A percentile compares a stretch with the other conserved stretches of the same genome.
Evolutionary conservation across 148 eudicot species (phyloP).

Genomic region (Gaultheria prostrata): DNA sequence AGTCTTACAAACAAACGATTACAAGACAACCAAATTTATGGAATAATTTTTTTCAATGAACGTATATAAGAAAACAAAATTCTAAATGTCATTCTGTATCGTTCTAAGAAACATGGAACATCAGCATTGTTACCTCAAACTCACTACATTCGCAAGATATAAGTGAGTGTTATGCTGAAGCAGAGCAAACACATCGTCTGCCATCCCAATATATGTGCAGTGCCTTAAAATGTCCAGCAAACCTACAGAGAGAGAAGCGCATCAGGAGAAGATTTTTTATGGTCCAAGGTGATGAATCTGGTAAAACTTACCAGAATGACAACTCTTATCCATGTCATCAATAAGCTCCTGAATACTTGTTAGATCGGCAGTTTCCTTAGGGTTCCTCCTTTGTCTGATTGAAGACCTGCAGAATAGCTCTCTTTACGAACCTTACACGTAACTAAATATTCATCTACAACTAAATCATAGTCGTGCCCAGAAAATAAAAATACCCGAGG

Average conservation of each 20-base stretch:
- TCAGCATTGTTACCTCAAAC: slow-evolving; percentile 59
- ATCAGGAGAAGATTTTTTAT: slow-evolving; percentile 7
- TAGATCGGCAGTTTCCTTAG: slow-evolving; percentile 89
- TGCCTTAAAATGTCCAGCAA: slow-evolving; percentile 74
- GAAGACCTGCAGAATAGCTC: slow-evolving; percentile 56
- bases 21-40: neutral
- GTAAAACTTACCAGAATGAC: slow-evolving; percentile 62
- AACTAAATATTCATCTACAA: slow-evolving; percentile 5
- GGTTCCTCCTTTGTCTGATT: slow-evolving; percentile 84
- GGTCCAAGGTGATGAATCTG: neutral
- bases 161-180: slow-evolving; percentile 85
- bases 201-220: slow-evolving; percentile 95
- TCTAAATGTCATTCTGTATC: neutral
- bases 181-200: slow-evolving; percentile 85
- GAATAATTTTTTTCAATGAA: neutral
- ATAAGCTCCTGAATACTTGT: slow-evolving; percentile 85
- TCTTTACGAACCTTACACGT: slow-evolving; percentile 1
- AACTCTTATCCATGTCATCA: slow-evolving; percentile 56
- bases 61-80: neutral
- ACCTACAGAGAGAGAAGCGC: slow-evolving; percentile 38
- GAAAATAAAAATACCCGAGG: neutral
- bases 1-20: neutral
- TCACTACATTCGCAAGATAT: slow-evolving; percentile 89
- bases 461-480: neutral
- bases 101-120: neutral